Evolutionary conservation across 176 grass and related monocot genomes (phyloP).

Genomic region (Lolium perenne): DNA sequence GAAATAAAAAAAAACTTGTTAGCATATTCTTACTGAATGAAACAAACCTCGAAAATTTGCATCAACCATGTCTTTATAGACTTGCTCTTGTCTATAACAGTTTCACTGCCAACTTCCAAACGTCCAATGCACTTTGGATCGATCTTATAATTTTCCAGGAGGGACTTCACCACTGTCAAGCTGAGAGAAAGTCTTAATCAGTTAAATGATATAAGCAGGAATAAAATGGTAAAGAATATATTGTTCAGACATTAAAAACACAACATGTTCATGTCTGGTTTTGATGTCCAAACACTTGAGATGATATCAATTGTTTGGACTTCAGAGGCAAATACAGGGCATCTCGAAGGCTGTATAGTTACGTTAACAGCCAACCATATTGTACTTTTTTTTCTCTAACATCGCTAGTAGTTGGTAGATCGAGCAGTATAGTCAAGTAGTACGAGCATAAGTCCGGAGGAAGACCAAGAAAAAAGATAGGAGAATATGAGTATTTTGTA

Average conservation of each 20-base stretch:
- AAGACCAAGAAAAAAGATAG: not conserved
- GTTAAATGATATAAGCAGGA: not conserved
- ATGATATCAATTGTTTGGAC: not conserved
- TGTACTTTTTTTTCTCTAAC: not conserved
- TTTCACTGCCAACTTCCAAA: conserved; percentile 97
- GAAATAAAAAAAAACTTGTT: not conserved
- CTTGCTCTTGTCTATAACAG: conserved; percentile 99
- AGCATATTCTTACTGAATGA: conserved; percentile 9
- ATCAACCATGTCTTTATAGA: conserved; percentile 99
- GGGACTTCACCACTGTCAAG: conserved; percentile 87
- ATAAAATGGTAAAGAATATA: not conserved
- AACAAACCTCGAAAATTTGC: conserved; percentile 97
- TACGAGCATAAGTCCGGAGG: not conserved
- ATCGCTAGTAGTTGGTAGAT: not conserved
- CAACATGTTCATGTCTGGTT: not conserved
- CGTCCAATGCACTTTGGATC: conserved; percentile 86
- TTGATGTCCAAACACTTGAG: not conserved
- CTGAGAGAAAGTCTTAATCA: conserved; percentile 49
- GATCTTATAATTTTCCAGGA: conserved; percentile 82
- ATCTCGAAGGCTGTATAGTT: not conserved
- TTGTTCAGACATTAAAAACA: not conserved
- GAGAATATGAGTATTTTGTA: not conserved
- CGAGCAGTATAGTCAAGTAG: not conserved
- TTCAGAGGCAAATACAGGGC: not conserved
- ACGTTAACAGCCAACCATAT: not conserved